These are phyloP conservation scores for Parasitella parasitica DNA, from an alignment of 371 early-diverging fungal genomes.

Conservation along the genomic window DNA sequence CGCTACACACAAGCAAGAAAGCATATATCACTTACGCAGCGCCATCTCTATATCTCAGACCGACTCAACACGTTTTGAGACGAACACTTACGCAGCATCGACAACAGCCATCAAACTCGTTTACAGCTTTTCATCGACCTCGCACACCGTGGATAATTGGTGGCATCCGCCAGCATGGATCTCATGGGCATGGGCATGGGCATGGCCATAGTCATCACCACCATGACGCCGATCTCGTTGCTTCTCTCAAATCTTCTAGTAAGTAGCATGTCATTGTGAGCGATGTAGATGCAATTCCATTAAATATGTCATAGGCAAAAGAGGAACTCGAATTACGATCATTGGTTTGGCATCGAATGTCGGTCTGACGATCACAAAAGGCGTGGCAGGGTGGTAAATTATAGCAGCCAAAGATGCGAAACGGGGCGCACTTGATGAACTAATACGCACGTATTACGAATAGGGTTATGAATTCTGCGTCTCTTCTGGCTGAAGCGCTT, in stretches of 20 bases:
- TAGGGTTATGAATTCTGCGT: slow-evolving; percentile 69
- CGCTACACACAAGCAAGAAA: background rate
- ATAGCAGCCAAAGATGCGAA: background rate
- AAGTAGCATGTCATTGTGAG: no score
- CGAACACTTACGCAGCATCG: background rate
- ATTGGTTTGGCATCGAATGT: slow-evolving; percentile 67
- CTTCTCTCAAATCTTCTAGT: slow-evolving; percentile 22
- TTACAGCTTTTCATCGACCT: background rate
- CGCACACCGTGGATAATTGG: background rate
- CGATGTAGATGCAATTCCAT: no score
- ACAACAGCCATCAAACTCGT: background rate
- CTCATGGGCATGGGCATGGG: slow-evolving; percentile 11
- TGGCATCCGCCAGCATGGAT: slow-evolving; percentile 18
- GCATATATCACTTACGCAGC: background rate
- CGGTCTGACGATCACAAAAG: slow-evolving; percentile 65
- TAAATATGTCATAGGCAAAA: slow-evolving; percentile 28
- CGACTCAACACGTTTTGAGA: background rate
- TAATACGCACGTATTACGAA: background rate
- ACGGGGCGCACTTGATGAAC: background rate
- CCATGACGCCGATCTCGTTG: slow-evolving; percentile 20
- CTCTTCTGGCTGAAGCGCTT: slow-evolving; percentile 67
- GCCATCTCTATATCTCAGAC: no score
- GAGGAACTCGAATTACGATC: slow-evolving; percentile 64
- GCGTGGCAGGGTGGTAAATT: slow-evolving; percentile 61
- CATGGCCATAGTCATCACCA: slow-evolving; percentile 18